Evolutionary conservation across 2,329 filamentous ascomycete genomes (phyloP).

Genomic region (Madurella fahalii): DNA sequence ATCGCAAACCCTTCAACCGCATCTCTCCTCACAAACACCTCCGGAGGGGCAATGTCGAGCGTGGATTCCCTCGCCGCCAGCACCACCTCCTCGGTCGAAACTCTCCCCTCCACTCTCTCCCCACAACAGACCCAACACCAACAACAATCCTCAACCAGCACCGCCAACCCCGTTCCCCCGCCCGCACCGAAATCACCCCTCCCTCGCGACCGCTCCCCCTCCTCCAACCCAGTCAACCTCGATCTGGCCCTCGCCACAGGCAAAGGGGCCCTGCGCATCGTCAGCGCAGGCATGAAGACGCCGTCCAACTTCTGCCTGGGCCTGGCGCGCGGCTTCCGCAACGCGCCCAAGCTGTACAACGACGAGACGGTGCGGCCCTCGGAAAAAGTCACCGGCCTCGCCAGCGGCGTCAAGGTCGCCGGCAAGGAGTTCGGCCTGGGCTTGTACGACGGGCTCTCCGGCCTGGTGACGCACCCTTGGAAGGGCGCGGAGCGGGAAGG

Average conservation of each 20-base stretch:
- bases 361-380: conserved; percentile 75
- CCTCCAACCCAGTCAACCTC: conserved; percentile 28
- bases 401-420: conserved; percentile 72
- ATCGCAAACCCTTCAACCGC: conserved; percentile 1
- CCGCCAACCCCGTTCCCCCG: neutral
- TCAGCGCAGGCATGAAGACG: conserved; percentile 69
- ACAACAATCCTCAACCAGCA: neutral
- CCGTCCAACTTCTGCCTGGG: conserved; percentile 83
- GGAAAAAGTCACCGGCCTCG: conserved; percentile 73
- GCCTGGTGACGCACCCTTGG: conserved; percentile 73
- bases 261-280: conserved; percentile 66
- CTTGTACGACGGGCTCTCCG: conserved; percentile 76
- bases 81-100: conserved; percentile 8
- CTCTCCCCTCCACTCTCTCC: neutral
- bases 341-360: conserved; percentile 79
- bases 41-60: neutral
- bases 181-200: too few relatives aligned
- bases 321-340: conserved; percentile 81
- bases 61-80: conserved; percentile 12
- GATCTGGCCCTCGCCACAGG: conserved; percentile 62
- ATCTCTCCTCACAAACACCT: neutral
- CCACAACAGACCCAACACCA: neutral
- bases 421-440: conserved; percentile 74
- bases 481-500: conserved; percentile 51
- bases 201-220: too few relatives aligned